Base-by-base conservation (phyloP, 805 yeast species). In the Ogataea saltuana region DNA sequence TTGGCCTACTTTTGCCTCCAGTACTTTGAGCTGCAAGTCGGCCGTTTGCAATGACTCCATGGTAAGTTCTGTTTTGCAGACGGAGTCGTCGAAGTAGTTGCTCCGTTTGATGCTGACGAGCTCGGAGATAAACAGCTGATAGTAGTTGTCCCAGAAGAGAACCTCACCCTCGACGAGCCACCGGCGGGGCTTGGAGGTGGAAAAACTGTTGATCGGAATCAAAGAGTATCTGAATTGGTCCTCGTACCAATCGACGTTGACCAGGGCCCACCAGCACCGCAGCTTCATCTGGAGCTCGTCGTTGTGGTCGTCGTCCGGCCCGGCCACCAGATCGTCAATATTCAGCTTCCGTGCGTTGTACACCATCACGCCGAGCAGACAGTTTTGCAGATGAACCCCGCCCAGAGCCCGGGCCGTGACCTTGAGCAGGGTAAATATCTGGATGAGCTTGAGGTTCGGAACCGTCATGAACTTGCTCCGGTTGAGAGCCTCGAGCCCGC, bases 241-340 rank as follows among this genome's bases (percentile, higher is more conserved):
- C 31, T 67, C 68, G 27, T 53, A 53, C 70, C 70, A 67, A 45
- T 66, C 71, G 23, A 54, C 44, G 6, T 51, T 53, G 6, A 64
- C 50, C 17, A 63, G 48, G 1, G 53, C 27, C 69, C 69, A 65
- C 64, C 67, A 61, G 17, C 49, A 44, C 19, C 47, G 32, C 5
- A 48, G 27, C 33, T 48, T 56, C 16, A 50, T 13, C 18, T 51
- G 44, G 6, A 20, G 18, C 3, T 37, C 48, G 30, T 32, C 49
- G 17, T 27, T 36, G 3, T 38, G 17, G 9, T 37, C 39, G 22
- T 39, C 43, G 12, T 44, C 46, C 12, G 34, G 20, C 10, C 16
- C 26, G 3, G 32, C 33, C 7, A 37, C 35, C 8, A 55, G 38
- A 31, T 46, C 40, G 39, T 59, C 58, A 1, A 65, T 34, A 28